Base-by-base conservation (phyloP, 768 basidiomycete species). In the Tricholoma hemisulphureum region DNA sequence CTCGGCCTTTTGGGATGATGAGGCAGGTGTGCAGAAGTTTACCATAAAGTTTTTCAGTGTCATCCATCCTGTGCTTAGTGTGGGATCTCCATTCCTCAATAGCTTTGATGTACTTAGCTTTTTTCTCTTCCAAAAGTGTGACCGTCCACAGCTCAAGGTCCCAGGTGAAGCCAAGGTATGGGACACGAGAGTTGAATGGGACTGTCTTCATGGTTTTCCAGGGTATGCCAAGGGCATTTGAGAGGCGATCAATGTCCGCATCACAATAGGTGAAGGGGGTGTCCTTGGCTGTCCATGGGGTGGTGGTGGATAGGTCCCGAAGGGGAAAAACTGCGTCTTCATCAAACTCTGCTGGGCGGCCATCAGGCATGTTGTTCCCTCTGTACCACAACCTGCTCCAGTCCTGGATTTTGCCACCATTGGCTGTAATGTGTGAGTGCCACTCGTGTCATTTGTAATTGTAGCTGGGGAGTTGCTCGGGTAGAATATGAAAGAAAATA, bases 171-270 rank as follows among this genome's bases (percentile, higher is more conserved):
- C 73, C 70, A 2, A 73, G 14, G 39, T n/a, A n/a, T n/a, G n/a
- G n/a, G n/a, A n/a, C n/a, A n/a, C n/a, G n/a, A n/a, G n/a, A n/a
- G 6, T n/a, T n/a, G n/a, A 63, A 73, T 1, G 57, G 63, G 1
- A 66, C 29, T 6, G 56, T 58, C 32, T 71, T 73, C 0, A 56
- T 41, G 0, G 11, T 4, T 54, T 73, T 66, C 68, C 71, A 72
- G 0, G 64, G 67, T n/a, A 72, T 71, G 0, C 73, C 71, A 10
- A 72, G 63, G 0, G 39, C 1, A 0, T 45, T 16, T 0, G 76
- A 76, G 0, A 78, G 24, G 0, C 2, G 6, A 41, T 80, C 68
- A 21, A 82, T 76, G 57, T 81, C 77, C 0, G 24, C 55, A 8
- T 69, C 51, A 37, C 46, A 28, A 41, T 70, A 71, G 2, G 63